A percentile compares a stretch with the other conserved stretches of the same genome.
phyloP scores from a whole-genome alignment of 106 monocot genomes.

The Apostasia shenzhenica region DNA sequence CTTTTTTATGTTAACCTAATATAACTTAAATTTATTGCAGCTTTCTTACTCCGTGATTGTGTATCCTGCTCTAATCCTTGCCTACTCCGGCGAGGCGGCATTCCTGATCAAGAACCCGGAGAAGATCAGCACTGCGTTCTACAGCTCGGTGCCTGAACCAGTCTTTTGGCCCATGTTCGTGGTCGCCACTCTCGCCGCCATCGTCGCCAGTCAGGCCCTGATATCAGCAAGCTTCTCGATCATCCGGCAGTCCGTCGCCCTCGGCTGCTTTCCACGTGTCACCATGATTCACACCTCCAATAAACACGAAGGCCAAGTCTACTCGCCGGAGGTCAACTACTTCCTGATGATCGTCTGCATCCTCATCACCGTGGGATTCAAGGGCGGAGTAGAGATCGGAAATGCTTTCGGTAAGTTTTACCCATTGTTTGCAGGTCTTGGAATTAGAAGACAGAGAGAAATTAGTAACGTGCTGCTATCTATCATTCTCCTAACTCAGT shows the following conservation, averaged over 20 bases:
- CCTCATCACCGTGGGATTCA: slow-evolving; percentile 40
- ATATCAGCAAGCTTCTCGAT: slow-evolving; percentile 70
- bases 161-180: slow-evolving; percentile 68
- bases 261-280: slow-evolving; percentile 68
- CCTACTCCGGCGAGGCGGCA: slow-evolving; percentile 51
- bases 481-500: not conserved
- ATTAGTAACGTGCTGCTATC: not conserved
- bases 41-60: slow-evolving; percentile 31
- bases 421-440: not conserved
- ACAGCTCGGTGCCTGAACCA: slow-evolving; percentile 36
- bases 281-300: slow-evolving; percentile 53
- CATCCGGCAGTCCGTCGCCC: slow-evolving; percentile 49
- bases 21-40: slow-evolving; percentile 11
- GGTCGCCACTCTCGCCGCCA: slow-evolving; percentile 36
- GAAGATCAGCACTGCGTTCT: slow-evolving; percentile 36
- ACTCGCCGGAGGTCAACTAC: slow-evolving; percentile 48
- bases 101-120: slow-evolving; percentile 47
- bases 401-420: slow-evolving; percentile 40
- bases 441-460: not conserved
- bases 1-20: not conserved
- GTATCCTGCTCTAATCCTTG: slow-evolving; percentile 47
- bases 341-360: slow-evolving; percentile 51
- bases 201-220: slow-evolving; percentile 61
- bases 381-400: slow-evolving; percentile 46
- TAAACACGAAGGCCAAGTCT: slow-evolving; percentile 52